These are phyloP conservation scores for Juncus effusus DNA, from an alignment of 176 grass and related monocot species.

Conservation along the genomic window DNA sequence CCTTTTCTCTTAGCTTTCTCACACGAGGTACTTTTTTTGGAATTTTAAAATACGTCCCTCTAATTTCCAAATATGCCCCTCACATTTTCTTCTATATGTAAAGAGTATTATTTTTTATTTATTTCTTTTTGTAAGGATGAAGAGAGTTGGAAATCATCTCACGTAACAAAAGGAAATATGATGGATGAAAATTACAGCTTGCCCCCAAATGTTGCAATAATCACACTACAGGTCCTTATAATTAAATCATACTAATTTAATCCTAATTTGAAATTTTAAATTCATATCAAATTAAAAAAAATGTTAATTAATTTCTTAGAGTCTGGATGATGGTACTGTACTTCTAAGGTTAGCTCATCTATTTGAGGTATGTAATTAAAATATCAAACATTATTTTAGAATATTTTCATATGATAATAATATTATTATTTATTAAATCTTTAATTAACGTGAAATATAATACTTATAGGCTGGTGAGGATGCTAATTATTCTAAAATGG, in stretches of 20 bases:
- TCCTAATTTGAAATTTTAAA: conserved; percentile 2
- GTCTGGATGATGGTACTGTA: conserved; percentile 64
- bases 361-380: conserved; percentile 47
- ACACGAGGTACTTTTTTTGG: conserved; percentile 46
- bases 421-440: neutral
- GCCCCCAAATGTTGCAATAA: conserved; percentile 77
- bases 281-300: conserved; percentile 3
- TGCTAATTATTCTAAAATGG: conserved; percentile 50
- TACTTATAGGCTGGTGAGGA: conserved; percentile 56
- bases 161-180: conserved; percentile 33
- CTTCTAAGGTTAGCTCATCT: conserved; percentile 81
- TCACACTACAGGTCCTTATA: conserved; percentile 68
- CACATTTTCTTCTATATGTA: neutral
- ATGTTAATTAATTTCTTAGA: conserved; percentile 34
- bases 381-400: conserved; percentile 5
- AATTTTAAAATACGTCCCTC: neutral
- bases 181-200: conserved; percentile 71
- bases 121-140: conserved; percentile 46
- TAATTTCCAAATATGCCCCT: neutral
- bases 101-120: conserved; percentile 1
- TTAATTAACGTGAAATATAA: conserved; percentile 7
- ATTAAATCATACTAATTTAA: neutral
- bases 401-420: neutral
- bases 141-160: conserved; percentile 55
- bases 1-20: conserved; percentile 80